Base-by-base conservation (phyloP, 163 green algal genomes). In the Prototheca cutis region DNA sequence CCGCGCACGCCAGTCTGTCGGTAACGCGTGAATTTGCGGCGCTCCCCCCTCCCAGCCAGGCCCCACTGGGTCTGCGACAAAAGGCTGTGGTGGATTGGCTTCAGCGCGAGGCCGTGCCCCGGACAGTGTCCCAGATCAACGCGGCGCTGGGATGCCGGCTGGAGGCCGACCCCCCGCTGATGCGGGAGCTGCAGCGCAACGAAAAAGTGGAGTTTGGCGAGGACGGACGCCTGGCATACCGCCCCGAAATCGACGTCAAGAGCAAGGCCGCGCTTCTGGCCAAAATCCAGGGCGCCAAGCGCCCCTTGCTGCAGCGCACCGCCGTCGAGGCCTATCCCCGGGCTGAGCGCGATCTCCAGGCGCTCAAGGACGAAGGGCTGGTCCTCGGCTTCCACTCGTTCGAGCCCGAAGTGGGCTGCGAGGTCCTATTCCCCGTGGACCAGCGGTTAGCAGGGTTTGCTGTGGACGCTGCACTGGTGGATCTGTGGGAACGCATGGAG, bases 371-470 rank as follows among this genome's bases (percentile, higher is more conserved):
- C 5, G 57, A 61, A 13, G 58, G 55, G 27, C 6, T 30, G 17
- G 31, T 70, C 21, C 32, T 70, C 7, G 36, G 53, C 13, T 28
- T 70, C n/a, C 18, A 53, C 39, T 53, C 25, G n/a, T 58, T 49
- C 30, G 48, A 70, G 19, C 34, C 29, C 15, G 53, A 68, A 33
- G 4, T 67, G 39, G 25, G 63, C 34, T 27, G 49, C 13, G 70
- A 77, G 40, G 70, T 77, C 17, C 55, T 65, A 29, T 77, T 68
- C 32, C 59, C 70, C 4, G 42, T 73, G 25, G 70, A 77, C 48
- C n/a, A 23, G 24, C 23, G 40, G 0, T 6, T 77, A n/a, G 23
- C 27, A 24, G 58, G 34, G 19, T 10, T 73, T 4, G 17, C 30
- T n/a, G 53, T 63, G 27, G 62, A 76, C 30, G 8, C 21, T 28